Percentiles rank a stretch among this genome's conserved stretches.
Evolutionary conservation across 164 flowering plant genomes (phyloP).

Genomic region (Magnolia sinica): DNA sequence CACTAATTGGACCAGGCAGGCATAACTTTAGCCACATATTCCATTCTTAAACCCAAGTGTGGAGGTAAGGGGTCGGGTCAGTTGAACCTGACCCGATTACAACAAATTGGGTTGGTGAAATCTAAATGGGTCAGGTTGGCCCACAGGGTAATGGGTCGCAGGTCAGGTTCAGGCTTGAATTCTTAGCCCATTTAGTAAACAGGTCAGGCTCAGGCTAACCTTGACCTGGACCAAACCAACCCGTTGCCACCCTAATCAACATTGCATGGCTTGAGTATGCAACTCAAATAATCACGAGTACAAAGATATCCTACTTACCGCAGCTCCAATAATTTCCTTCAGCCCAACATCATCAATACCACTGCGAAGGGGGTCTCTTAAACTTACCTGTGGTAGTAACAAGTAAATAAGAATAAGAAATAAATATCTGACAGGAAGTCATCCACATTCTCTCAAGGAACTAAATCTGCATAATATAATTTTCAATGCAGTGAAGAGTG

Average conservation of each 20-base stretch:
- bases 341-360: conserved; percentile 77
- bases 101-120: no score
- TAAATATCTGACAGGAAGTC: neutral
- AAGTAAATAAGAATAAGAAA: neutral
- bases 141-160: no score
- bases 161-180: no score
- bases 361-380: conserved; percentile 85
- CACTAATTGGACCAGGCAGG: no score
- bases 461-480: neutral
- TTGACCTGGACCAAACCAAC: no score
- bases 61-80: no score
- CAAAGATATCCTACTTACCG: conserved; percentile 46
- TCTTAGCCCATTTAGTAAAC: no score
- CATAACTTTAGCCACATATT: no score
- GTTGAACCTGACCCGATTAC: no score
- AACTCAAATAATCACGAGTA: conserved; percentile 4
- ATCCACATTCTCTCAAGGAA: neutral
- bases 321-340: conserved; percentile 72
- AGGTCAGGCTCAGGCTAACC: no score
- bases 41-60: no score
- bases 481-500: neutral
- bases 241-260: neutral
- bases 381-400: conserved; percentile 54
- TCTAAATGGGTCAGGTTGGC: no score
- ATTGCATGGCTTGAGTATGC: neutral